Evolutionary conservation across 768 basidiomycete genomes (phyloP).

Genomic region (Clitopilus hobsonii): DNA sequence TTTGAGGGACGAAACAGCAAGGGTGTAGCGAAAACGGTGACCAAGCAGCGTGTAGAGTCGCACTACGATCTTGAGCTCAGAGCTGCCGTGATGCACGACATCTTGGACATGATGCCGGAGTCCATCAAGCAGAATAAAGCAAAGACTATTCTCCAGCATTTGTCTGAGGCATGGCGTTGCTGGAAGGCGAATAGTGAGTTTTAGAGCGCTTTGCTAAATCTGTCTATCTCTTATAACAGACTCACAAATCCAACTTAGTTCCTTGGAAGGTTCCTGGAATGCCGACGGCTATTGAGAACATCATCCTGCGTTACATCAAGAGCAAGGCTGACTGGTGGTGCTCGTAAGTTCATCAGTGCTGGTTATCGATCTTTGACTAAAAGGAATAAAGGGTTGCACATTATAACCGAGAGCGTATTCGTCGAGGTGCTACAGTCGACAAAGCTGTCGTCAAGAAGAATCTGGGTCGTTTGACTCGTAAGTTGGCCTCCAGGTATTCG

Average conservation of each 20-base stretch:
- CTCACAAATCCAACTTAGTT: slow-evolving; percentile 41
- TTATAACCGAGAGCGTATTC: slow-evolving; percentile 96
- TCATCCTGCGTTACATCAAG: slow-evolving; percentile 98
- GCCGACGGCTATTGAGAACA: slow-evolving; percentile 99
- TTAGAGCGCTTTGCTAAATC: not conserved
- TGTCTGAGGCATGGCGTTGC: slow-evolving; percentile 98
- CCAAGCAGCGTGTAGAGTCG: slow-evolving; percentile 98
- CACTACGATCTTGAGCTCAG: slow-evolving; percentile 97
- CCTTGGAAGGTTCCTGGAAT: slow-evolving; percentile 99
- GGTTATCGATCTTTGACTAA: not conserved
- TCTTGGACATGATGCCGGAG: slow-evolving; percentile 99
- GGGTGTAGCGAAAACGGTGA: slow-evolving; percentile 96
- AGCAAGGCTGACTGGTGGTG: slow-evolving; percentile 99
- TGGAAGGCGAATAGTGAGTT: slow-evolving; percentile 88
- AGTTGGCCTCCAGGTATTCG: slow-evolving; percentile 15
- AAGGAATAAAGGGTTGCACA: slow-evolving; percentile 69
- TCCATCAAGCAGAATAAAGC: slow-evolving; percentile 99
- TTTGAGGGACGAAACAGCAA: slow-evolving; percentile 98
- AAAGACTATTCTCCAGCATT: slow-evolving; percentile 98
- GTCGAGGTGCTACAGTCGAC: slow-evolving; percentile 94
- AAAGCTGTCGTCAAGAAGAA: slow-evolving; percentile 99
- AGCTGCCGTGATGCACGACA: slow-evolving; percentile 99
- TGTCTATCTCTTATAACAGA: slow-evolving; percentile 2
- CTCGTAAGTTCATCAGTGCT: slow-evolving; percentile 47
- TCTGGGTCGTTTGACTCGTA: slow-evolving; percentile 92